phyloP scores from a whole-genome alignment of 495 filamentous ascomycete species.

The Aspergillus leporis region DNA sequence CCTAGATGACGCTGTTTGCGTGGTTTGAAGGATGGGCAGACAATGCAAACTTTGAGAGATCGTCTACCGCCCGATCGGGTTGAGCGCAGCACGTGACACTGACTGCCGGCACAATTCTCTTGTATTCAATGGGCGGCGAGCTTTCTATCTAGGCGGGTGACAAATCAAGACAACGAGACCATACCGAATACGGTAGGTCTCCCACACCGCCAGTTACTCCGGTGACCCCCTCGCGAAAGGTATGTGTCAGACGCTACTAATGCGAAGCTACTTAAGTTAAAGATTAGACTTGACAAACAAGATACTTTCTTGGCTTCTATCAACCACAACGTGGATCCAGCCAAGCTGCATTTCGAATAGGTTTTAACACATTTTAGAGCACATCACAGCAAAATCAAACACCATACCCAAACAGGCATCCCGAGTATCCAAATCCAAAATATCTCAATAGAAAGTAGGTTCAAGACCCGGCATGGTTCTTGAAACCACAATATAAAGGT shows the following conservation, averaged over 20 bases:
- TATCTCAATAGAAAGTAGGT: neutral
- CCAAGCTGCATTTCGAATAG: constrained; percentile 4
- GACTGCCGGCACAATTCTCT: no score
- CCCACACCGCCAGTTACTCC: neutral
- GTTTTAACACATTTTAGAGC: constrained; percentile 8
- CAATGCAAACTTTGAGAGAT: constrained; percentile 45
- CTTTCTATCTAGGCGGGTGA: no score
- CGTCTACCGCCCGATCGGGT: neutral
- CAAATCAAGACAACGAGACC: no score
- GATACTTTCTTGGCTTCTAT: neutral
- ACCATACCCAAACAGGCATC: constrained; percentile 1
- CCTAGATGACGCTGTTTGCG: constrained; percentile 44
- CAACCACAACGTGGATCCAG: constrained; percentile 6
- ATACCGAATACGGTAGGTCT: no score
- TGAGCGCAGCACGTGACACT: neutral
- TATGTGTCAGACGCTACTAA: neutral
- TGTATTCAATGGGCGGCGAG: no score
- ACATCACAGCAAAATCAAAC: neutral
- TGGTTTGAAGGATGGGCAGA: constrained; percentile 51
- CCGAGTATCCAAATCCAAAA: neutral
- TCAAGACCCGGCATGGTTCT: neutral
- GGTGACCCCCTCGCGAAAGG: neutral
- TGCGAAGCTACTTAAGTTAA: no score
- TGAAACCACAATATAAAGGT: neutral
- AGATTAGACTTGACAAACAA: no score